A percentile compares a stretch with the other conserved stretches of the same genome.
phyloP scores from a whole-genome alignment of 768 basidiomycete species.

The Kwoniella sp. region DNA sequence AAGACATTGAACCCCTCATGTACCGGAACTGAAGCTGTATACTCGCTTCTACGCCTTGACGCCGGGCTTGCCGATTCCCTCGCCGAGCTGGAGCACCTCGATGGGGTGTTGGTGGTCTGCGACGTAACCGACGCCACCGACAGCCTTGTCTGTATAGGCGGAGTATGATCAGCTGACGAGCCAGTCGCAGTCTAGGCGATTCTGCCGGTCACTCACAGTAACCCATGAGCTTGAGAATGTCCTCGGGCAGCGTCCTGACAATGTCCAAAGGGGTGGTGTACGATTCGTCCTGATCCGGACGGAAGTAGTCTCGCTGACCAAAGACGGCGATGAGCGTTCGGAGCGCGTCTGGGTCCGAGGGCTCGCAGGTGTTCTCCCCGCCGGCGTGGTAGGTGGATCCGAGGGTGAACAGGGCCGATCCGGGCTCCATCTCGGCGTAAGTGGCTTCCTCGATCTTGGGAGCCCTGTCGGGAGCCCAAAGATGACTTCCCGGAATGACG shows the following conservation, averaged over 20 bases:
- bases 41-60: no score
- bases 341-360: slow-evolving; percentile 11
- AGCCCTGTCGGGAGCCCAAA: slow-evolving; percentile 12
- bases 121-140: slow-evolving; percentile 15
- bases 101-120: slow-evolving; percentile 11
- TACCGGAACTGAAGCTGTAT: no score
- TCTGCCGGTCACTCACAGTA: slow-evolving; percentile 5
- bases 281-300: slow-evolving; percentile 15
- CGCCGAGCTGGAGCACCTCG: slow-evolving; percentile 1
- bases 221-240: slow-evolving; percentile 17
- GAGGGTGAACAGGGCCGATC: slow-evolving; percentile 15
- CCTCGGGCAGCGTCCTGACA: slow-evolving; percentile 7
- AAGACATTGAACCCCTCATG: no score
- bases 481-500: slow-evolving; percentile 16
- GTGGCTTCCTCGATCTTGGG: slow-evolving; percentile 12
- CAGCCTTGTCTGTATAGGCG: slow-evolving; percentile 8
- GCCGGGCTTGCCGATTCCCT: slow-evolving; percentile 3
- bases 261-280: slow-evolving; percentile 11
- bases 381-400: slow-evolving; percentile 18
- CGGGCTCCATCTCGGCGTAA: slow-evolving; percentile 21
- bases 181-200: not conserved
- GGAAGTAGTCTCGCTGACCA: slow-evolving; percentile 14
- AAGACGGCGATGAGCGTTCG: slow-evolving; percentile 18
- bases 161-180: not conserved
- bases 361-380: slow-evolving; percentile 16